phyloP scores from a whole-genome alignment of 2,329 filamentous ascomycete species.

The Neofusicoccum kwambonambiense region DNA sequence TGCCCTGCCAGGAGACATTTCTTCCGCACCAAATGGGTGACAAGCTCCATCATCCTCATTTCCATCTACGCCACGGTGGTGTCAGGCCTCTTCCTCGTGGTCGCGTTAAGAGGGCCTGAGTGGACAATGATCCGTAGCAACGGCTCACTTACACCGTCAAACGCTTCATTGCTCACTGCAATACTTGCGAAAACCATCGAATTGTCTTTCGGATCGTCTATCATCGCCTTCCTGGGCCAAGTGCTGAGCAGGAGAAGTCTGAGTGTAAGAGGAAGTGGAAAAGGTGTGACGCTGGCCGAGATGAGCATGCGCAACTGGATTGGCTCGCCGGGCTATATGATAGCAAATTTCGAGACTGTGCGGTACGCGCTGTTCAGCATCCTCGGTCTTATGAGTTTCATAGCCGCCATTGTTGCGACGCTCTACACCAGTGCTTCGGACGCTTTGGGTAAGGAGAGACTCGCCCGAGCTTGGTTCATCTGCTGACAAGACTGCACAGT shows the following conservation, averaged over 20 bases:
- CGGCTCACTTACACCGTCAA: slow-evolving; percentile 57
- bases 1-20: slow-evolving; percentile 40
- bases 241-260: slow-evolving; percentile 69
- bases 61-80: slow-evolving; percentile 64
- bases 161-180: slow-evolving; percentile 66
- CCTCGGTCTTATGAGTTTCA: slow-evolving; percentile 63
- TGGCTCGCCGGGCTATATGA: slow-evolving; percentile 63
- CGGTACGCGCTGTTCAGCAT: slow-evolving; percentile 63
- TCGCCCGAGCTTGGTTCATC: background rate
- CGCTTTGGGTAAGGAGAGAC: slow-evolving; percentile 51
- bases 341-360: slow-evolving; percentile 67
- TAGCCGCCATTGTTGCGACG: slow-evolving; percentile 64
- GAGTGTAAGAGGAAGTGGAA: slow-evolving; percentile 49
- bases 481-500: slow-evolving; percentile 42
- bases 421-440: slow-evolving; percentile 77
- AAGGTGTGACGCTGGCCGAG: slow-evolving; percentile 71
- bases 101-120: slow-evolving; percentile 61
- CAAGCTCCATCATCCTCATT: slow-evolving; percentile 34
- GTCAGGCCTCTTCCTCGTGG: slow-evolving; percentile 64
- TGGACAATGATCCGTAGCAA: slow-evolving; percentile 61
- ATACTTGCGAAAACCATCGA: slow-evolving; percentile 75
- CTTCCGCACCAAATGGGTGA: slow-evolving; percentile 27
- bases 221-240: slow-evolving; percentile 73
- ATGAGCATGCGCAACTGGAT: slow-evolving; percentile 75
- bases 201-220: slow-evolving; percentile 73